These are phyloP conservation scores for Dinochytrium kinnereticum DNA, from an alignment of 371 early-diverging fungal genomes.

Conservation along the genomic window DNA sequence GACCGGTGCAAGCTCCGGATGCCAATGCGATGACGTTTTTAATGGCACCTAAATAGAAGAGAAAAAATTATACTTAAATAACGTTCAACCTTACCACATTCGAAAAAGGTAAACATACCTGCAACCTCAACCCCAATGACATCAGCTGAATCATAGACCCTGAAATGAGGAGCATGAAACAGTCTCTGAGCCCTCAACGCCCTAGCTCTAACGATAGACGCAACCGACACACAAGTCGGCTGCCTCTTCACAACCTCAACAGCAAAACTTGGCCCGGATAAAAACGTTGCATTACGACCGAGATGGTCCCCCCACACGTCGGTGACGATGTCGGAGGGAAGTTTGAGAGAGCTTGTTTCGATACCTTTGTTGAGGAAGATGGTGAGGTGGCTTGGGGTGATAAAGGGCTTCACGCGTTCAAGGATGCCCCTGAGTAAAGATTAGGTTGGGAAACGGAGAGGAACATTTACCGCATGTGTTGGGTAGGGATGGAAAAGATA, in stretches of 20 bases:
- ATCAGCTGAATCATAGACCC: constrained; percentile 46
- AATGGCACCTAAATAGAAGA: constrained; percentile 37
- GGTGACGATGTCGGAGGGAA: constrained; percentile 50
- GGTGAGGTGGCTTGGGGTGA: constrained; percentile 41
- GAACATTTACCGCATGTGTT: constrained; percentile 47
- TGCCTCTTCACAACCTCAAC: constrained; percentile 49
- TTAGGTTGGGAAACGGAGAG: background rate
- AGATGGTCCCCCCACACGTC: constrained; percentile 46
- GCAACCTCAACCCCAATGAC: constrained; percentile 48
- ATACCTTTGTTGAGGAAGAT: constrained; percentile 61
- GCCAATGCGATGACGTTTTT: constrained; percentile 59
- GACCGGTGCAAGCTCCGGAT: constrained; percentile 49
- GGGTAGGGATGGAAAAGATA: constrained; percentile 55
- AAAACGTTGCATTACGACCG: constrained; percentile 40
- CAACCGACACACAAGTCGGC: constrained; percentile 50
- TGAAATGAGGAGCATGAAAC: constrained; percentile 56
- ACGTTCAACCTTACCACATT: too few relatives aligned
- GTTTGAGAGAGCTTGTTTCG: constrained; percentile 40
- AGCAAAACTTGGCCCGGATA: constrained; percentile 48
- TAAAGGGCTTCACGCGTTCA: constrained; percentile 32
- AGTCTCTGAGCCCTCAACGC: constrained; percentile 48
- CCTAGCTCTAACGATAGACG: constrained; percentile 33
- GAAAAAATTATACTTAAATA: background rate
- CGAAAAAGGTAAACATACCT: constrained; percentile 10
- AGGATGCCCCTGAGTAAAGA: constrained; percentile 36